These are phyloP conservation scores for Tetrastigma voinierianum DNA, from an alignment of 164 flowering plant species.

Conservation along the genomic window DNA sequence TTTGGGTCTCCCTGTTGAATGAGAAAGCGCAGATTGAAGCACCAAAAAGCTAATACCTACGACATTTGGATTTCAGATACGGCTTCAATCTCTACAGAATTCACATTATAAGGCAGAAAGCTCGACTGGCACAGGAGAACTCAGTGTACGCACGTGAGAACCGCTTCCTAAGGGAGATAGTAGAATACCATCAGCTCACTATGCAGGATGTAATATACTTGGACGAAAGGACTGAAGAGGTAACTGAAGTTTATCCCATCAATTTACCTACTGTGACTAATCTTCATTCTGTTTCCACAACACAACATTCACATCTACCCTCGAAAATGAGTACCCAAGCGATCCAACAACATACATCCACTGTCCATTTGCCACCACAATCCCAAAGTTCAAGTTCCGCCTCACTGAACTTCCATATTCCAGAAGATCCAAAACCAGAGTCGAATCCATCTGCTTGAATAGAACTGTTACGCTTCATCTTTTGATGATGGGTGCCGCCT, in stretches of 20 bases:
- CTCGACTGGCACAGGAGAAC: slow-evolving; percentile 90
- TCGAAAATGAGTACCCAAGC: slow-evolving; percentile 10
- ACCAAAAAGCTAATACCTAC: background rate
- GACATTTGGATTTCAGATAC: slow-evolving; percentile 56
- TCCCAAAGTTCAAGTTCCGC: slow-evolving; percentile 10
- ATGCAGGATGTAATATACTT: slow-evolving; percentile 93
- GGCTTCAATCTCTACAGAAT: slow-evolving; percentile 87
- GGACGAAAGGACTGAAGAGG: slow-evolving; percentile 86
- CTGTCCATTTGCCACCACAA: slow-evolving; percentile 4
- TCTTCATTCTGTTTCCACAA: slow-evolving; percentile 17
- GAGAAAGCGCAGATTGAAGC: no score
- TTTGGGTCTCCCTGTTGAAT: background rate
- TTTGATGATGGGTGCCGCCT: no score
- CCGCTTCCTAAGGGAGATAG: slow-evolving; percentile 81
- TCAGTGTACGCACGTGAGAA: slow-evolving; percentile 91
- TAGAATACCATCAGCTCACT: slow-evolving; percentile 92
- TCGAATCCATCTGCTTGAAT: slow-evolving; percentile 9
- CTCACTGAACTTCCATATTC: background rate
- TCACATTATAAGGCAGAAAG: no score
- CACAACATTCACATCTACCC: slow-evolving; percentile 13
- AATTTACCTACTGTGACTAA: slow-evolving; percentile 23
- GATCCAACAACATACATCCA: slow-evolving; percentile 10
- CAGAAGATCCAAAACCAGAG: slow-evolving; percentile 6
- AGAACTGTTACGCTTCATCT: background rate
- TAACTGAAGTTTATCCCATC: slow-evolving; percentile 67